phyloP scores from a whole-genome alignment of 306 rosid species.

The Fragaria nilgerrensis region DNA sequence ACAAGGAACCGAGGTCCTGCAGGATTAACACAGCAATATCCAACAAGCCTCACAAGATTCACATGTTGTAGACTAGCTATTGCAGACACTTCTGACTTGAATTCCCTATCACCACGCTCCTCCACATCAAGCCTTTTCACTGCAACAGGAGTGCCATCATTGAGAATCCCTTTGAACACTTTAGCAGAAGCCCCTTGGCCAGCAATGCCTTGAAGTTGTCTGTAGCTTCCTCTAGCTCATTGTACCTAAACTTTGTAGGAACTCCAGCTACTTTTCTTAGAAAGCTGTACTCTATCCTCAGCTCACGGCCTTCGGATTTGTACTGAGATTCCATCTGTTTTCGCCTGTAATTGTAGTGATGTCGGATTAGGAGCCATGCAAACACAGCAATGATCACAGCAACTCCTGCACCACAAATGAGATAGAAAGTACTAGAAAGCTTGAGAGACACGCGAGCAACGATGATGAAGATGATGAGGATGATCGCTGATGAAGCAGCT shows the following conservation, averaged over 20 bases:
- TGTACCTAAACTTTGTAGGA: conserved; percentile 66
- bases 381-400: conserved; percentile 58
- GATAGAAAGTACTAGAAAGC: conserved; percentile 57
- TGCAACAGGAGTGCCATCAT: conserved; percentile 75
- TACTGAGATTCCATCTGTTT: conserved; percentile 42
- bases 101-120: conserved; percentile 66
- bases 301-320: conserved; percentile 74
- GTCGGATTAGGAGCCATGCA: conserved; percentile 50
- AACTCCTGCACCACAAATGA: conserved; percentile 62
- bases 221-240: conserved; percentile 84
- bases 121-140: conserved; percentile 66
- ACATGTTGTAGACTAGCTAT: conserved; percentile 86
- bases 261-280: conserved; percentile 81
- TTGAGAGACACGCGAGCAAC: conserved; percentile 48
- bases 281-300: conserved; percentile 86
- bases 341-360: conserved; percentile 46
- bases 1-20: conserved; percentile 63
- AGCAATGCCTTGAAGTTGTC: conserved; percentile 49
- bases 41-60: conserved; percentile 68
- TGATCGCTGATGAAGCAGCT: conserved; percentile 36
- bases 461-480: conserved; percentile 43
- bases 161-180: conserved; percentile 76
- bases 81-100: conserved; percentile 86
- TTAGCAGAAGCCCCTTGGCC: conserved; percentile 81
- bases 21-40: conserved; percentile 54